These are phyloP conservation scores for Noccaea bulbosa DNA, from an alignment of 345 rosid genomes.

Conservation along the genomic window DNA sequence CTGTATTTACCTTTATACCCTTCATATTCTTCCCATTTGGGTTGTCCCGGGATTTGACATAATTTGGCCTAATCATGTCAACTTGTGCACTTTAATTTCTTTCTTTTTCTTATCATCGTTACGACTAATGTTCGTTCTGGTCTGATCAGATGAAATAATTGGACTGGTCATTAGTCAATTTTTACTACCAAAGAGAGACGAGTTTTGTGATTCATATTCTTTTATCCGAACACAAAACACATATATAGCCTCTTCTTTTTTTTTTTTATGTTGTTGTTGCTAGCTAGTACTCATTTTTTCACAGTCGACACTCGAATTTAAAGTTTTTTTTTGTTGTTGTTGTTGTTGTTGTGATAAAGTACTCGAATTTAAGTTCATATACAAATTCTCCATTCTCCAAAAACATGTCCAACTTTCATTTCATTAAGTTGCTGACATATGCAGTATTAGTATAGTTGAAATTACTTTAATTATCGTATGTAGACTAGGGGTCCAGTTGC, in stretches of 20 bases:
- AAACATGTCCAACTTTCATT: background rate
- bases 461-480: constrained; percentile 6
- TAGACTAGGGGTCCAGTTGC: background rate
- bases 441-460: background rate
- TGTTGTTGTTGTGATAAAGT: too few relatives aligned
- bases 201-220: background rate
- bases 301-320: too few relatives aligned
- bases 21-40: constrained; percentile 2
- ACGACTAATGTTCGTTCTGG: background rate
- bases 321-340: too few relatives aligned
- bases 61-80: constrained; percentile 5
- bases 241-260: background rate
- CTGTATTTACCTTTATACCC: constrained; percentile 29
- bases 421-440: background rate
- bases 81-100: constrained; percentile 4
- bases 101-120: background rate
- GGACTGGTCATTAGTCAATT: background rate
- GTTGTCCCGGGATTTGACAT: background rate
- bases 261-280: too few relatives aligned
- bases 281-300: too few relatives aligned
- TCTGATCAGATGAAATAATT: constrained; percentile 4
- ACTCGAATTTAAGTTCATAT: background rate
- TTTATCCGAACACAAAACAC: background rate
- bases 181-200: background rate
- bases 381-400: background rate